Conservation (phyloP, 306 rosid genomes). For the Datisca glomerata region DNA sequence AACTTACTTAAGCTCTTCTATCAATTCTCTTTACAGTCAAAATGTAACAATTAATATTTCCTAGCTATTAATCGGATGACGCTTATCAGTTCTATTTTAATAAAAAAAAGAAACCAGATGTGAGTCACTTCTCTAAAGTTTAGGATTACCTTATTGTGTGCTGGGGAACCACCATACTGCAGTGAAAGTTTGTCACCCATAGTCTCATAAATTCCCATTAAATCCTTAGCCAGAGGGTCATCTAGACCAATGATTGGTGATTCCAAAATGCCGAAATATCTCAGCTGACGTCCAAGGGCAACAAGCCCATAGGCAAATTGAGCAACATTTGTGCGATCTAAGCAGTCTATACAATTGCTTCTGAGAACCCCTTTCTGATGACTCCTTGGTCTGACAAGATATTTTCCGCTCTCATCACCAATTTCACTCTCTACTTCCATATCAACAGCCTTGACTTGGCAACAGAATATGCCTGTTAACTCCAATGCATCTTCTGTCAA, state of each 20-base stretch:
- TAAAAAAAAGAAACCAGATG: no score
- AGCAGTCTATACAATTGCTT: conserved; percentile 94
- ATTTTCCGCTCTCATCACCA: conserved; percentile 21
- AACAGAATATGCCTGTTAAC: conserved; percentile 57
- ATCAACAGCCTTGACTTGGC: conserved; percentile 14
- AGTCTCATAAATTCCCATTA: conserved; percentile 67
- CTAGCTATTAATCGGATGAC: no score
- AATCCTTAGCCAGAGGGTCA: conserved; percentile 56
- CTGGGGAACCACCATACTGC: conserved; percentile 95
- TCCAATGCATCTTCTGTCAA: conserved; percentile 49
- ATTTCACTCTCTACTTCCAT: conserved; percentile 21
- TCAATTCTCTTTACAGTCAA: no score
- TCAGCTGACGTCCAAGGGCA: conserved; percentile 66
- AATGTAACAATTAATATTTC: no score
- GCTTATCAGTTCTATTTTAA: no score
- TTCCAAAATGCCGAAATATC: conserved; percentile 40
- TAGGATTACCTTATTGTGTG: conserved; percentile 82
- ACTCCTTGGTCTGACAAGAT: conserved; percentile 21
- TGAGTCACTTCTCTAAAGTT: no score
- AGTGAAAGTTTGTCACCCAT: conserved; percentile 91
- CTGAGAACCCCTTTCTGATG: conserved; percentile 75
- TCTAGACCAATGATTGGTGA: conserved; percentile 47
- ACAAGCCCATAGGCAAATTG: conserved; percentile 78
- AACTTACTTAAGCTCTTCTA: no score
- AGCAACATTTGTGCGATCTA: conserved; percentile 96